Evolutionary conservation across 192 early-diverging fungal genomes (phyloP).

Genomic region (Polychytrium aggregatum): DNA sequence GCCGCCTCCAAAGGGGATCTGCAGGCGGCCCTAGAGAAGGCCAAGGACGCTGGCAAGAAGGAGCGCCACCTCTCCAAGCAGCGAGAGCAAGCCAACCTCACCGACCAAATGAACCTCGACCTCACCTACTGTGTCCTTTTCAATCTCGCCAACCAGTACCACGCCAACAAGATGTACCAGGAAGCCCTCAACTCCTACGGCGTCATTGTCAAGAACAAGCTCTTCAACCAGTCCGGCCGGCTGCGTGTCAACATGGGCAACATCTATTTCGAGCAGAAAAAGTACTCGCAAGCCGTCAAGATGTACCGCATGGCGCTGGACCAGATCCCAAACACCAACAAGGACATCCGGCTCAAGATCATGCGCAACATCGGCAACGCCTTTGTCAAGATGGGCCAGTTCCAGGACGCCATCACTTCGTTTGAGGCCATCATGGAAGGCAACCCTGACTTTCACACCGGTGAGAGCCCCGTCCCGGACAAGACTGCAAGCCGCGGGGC

Average conservation of each 20-base stretch:
- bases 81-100: conserved; percentile 36
- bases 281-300: conserved; percentile 48
- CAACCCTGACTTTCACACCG: conserved; percentile 40
- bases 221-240: conserved; percentile 46
- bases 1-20: conserved; percentile 29
- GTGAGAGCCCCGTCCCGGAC: conserved; percentile 4
- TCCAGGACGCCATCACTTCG: conserved; percentile 47
- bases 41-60: conserved; percentile 46
- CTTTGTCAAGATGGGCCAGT: conserved; percentile 44
- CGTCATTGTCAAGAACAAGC: conserved; percentile 52
- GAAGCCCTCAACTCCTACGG: conserved; percentile 46
- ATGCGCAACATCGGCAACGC: conserved; percentile 51
- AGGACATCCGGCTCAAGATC: conserved; percentile 44
- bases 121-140: conserved; percentile 51
- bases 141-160: conserved; percentile 47
- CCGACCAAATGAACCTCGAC: conserved; percentile 45
- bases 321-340: conserved; percentile 43
- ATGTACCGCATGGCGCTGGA: conserved; percentile 58
- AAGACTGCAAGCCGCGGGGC: too few species aligned
- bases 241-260: conserved; percentile 55
- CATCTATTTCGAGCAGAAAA: conserved; percentile 47
- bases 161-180: conserved; percentile 45
- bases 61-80: conserved; percentile 41
- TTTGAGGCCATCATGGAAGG: conserved; percentile 50
- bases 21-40: conserved; percentile 40